These are phyloP conservation scores for Allantophomopsis lycopodina DNA, from an alignment of 2,329 filamentous ascomycete species.

Conservation along the genomic window DNA sequence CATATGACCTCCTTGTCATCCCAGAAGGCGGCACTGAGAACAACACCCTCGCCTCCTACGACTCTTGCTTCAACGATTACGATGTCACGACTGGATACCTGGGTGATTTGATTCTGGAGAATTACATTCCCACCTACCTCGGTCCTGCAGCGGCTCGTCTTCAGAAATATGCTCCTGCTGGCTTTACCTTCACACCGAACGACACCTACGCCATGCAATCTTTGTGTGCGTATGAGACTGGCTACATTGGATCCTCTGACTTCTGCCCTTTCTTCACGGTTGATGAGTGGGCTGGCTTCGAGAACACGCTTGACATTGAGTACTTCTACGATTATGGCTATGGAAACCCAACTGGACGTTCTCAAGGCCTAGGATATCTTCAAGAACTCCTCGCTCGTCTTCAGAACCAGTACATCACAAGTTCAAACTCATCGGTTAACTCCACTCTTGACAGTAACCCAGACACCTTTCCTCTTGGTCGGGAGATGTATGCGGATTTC, in stretches of 20 bases:
- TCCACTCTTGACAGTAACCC: conserved; percentile 54
- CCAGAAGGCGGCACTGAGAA: conserved; percentile 34
- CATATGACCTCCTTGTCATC: conserved; percentile 33
- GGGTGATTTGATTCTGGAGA: conserved; percentile 25
- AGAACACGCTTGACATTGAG: conserved; percentile 35
- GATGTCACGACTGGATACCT: conserved; percentile 9
- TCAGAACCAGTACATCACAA: conserved; percentile 50
- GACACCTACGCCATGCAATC: conserved; percentile 37
- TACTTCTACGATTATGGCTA: conserved; percentile 58
- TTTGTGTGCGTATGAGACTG: conserved; percentile 38
- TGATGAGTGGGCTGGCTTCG: conserved; percentile 39
- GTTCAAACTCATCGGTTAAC: conserved; percentile 61
- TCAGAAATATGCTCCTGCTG: conserved; percentile 28
- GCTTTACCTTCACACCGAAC: conserved; percentile 31
- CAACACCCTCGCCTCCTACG: conserved; percentile 35
- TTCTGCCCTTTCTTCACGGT: conserved; percentile 39
- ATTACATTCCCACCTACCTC: conserved; percentile 32
- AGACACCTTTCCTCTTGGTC: conserved; percentile 56
- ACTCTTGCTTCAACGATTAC: conserved; percentile 29
- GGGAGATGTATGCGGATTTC: conserved; percentile 69
- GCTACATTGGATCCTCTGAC: conserved; percentile 31
- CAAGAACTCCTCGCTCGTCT: conserved; percentile 77
- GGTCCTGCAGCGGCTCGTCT: conserved; percentile 28
- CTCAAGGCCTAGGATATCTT: conserved; percentile 72
- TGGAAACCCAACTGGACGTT: conserved; percentile 70